Evolutionary conservation across 1,139 yeast species (phyloP).

Genomic region (Suhomyces bolitotheri): DNA sequence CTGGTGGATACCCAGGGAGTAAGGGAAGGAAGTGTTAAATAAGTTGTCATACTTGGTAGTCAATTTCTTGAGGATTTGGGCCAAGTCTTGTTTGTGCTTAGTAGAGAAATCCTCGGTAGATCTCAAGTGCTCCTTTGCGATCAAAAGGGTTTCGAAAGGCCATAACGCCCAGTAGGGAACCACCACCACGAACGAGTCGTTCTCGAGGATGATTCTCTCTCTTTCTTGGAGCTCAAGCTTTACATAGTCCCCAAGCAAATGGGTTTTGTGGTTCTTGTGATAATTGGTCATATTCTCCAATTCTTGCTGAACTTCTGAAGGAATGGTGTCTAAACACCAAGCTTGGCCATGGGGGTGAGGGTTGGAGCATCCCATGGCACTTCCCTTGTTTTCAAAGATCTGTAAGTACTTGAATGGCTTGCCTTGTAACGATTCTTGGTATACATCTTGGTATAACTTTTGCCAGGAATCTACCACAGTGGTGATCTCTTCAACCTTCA

Average conservation of each 20-base stretch:
- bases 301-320: slow-evolving; percentile 69
- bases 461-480: slow-evolving; percentile 64
- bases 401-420: slow-evolving; percentile 63
- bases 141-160: slow-evolving; percentile 74
- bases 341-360: slow-evolving; percentile 84
- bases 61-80: slow-evolving; percentile 51
- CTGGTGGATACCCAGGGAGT: slow-evolving; percentile 81
- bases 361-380: slow-evolving; percentile 81
- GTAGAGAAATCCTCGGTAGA: slow-evolving; percentile 52
- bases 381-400: slow-evolving; percentile 76
- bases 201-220: slow-evolving; percentile 56
- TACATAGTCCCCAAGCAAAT: slow-evolving; percentile 67
- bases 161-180: slow-evolving; percentile 85
- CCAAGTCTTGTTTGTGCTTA: slow-evolving; percentile 56
- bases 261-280: slow-evolving; percentile 42
- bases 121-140: slow-evolving; percentile 55
- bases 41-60: slow-evolving; percentile 73
- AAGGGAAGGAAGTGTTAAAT: slow-evolving; percentile 70
- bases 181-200: slow-evolving; percentile 66
- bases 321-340: slow-evolving; percentile 69
- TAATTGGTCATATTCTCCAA: slow-evolving; percentile 53
- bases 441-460: slow-evolving; percentile 45
- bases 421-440: slow-evolving; percentile 37
- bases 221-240: slow-evolving; percentile 52
- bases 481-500: slow-evolving; percentile 46